Base-by-base conservation (phyloP, 306 rosid species). In the Castanea sativa region DNA sequence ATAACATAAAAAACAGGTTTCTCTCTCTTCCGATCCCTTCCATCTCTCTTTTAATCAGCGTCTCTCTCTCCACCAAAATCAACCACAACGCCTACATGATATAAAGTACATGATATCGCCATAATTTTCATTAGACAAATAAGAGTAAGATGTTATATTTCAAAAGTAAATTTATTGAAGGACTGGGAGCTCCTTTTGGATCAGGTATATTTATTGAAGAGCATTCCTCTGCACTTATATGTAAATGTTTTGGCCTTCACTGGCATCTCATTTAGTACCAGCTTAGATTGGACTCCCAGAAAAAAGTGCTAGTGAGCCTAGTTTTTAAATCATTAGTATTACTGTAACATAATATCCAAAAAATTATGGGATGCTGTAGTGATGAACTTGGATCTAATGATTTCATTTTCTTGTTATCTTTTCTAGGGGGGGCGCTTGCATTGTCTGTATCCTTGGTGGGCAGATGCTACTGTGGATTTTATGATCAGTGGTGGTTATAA, bases 361-460 rank as follows among this genome's bases (percentile, higher is more conserved):
- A 64, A 30, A 29, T 11, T 75, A 74, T 69, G 43, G 70, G 76
- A 73, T 77, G 55, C 41, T 79, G 43, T 52, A 25, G 72, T 76
- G 76, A 61, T 64, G 73, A 73, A 69, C 55, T 71, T 55, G 56
- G 59, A 58, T 35, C 60, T 35, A 35, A 78, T 75, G 38, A 38
- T 33, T 33, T 35, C 67, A 61, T 80, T 45, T 69, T 78, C 73
- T 20, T 77, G 58, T 73, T 61, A 59, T 80, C 38, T 81, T 79
- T 55, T 69, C 56, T 80, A 91, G 97, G 85, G 89, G 15, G 94
- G 94, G 29, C 97, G 98, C 75, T 87, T 91, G 90, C 98, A 95
- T 83, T 92, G 98, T 81, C 80, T 85, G 77, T 43, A 89, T 55
- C 98, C 99, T 49, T 92, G 96, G 96, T 91, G 97, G 97, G 91